phyloP scores from a whole-genome alignment of 306 rosid genomes.

The Vachellia pachyceras region DNA sequence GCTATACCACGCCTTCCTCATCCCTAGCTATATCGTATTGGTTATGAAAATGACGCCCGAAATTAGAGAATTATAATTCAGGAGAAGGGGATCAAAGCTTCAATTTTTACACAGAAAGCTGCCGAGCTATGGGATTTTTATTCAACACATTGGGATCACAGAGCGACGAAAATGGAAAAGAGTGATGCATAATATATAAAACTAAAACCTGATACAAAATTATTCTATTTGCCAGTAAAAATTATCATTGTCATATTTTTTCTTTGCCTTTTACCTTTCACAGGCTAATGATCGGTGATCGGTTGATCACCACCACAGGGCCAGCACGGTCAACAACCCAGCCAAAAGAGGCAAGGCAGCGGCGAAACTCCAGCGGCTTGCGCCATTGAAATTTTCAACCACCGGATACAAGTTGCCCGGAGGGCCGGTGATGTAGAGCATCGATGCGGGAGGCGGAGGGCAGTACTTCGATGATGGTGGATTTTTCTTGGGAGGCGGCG shows the following conservation, averaged over 20 bases:
- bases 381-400: constrained; percentile 48
- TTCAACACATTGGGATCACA: constrained; percentile 32
- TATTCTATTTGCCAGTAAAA: constrained; percentile 28
- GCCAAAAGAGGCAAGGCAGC: constrained; percentile 29
- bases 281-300: neutral
- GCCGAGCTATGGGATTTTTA: constrained; percentile 2
- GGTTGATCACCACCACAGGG: constrained; percentile 18
- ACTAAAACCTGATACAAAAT: constrained; percentile 38
- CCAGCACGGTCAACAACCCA: constrained; percentile 27
- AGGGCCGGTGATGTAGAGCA: constrained; percentile 53
- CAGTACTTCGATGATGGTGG: constrained; percentile 37
- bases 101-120: neutral
- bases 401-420: constrained; percentile 55
- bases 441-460: constrained; percentile 44
- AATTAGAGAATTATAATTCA: neutral
- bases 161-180: neutral
- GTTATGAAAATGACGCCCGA: neutral
- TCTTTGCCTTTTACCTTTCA: constrained; percentile 1
- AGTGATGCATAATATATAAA: neutral
- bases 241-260: neutral
- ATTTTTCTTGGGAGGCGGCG: constrained; percentile 46
- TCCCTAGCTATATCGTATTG: neutral
- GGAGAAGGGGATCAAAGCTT: neutral
- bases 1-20: neutral
- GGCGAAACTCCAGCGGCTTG: constrained; percentile 24